Conservation (phyloP, 106 monocot species). For the Vanilla planifolia region DNA sequence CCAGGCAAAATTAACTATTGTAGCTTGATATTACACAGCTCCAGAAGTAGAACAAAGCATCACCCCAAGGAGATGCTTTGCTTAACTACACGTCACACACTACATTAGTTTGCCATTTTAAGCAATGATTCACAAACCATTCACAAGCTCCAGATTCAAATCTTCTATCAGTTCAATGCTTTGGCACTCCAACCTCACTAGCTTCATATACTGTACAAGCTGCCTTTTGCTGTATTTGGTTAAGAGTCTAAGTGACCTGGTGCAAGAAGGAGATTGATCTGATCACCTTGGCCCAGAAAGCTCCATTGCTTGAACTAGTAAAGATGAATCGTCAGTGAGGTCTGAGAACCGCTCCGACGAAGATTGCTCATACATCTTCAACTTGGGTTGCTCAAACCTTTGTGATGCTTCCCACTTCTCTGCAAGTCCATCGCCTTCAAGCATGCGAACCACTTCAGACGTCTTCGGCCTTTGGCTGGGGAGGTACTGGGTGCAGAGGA, state of each 20-base stretch:
- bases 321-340: constrained; percentile 68
- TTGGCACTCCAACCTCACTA: neutral
- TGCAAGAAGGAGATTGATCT: neutral
- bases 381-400: constrained; percentile 21
- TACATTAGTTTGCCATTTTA: neutral
- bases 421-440: constrained; percentile 27
- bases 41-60: too few relatives aligned
- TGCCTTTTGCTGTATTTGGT: too few relatives aligned
- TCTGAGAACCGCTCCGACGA: constrained; percentile 55
- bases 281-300: constrained; percentile 87
- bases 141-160: neutral
- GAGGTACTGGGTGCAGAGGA: constrained; percentile 22
- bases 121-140: neutral
- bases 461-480: constrained; percentile 25
- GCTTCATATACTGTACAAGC: neutral
- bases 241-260: neutral
- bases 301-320: constrained; percentile 77
- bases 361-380: constrained; percentile 29
- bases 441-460: constrained; percentile 26
- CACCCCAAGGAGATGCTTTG: neutral
- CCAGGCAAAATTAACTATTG: too few relatives aligned
- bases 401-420: constrained; percentile 56
- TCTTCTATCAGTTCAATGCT: neutral
- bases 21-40: too few relatives aligned
- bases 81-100: neutral